Conservation (phyloP, 1,284 basidiomycete genomes). For the Stereum hirsutum region DNA sequence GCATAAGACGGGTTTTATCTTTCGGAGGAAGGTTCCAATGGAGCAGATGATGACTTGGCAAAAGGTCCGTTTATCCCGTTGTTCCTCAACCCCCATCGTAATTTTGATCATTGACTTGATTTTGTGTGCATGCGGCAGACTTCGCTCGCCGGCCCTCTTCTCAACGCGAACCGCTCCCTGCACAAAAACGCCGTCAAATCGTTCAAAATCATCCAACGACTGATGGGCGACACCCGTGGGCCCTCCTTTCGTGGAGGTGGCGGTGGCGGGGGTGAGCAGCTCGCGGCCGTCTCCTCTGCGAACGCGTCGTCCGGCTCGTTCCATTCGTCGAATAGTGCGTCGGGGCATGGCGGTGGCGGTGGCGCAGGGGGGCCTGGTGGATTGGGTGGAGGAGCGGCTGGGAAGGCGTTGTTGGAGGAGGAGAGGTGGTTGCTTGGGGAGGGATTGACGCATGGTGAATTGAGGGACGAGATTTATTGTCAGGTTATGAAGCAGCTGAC, state of each 20-base stretch:
- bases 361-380: too few relatives aligned
- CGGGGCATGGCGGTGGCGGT: too few relatives aligned
- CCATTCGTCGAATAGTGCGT: conserved; percentile 11
- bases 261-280: background rate
- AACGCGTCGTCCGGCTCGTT: conserved; percentile 52
- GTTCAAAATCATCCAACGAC: conserved; percentile 83
- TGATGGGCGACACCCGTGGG: conserved; percentile 75
- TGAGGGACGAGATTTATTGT: conserved; percentile 88
- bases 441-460: conserved; percentile 69
- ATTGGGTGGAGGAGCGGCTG: conserved; percentile 12
- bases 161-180: conserved; percentile 57
- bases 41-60: conserved; percentile 87
- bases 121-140: conserved; percentile 22
- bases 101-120: conserved; percentile 7
- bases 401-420: conserved; percentile 73
- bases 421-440: conserved; percentile 79
- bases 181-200: conserved; percentile 72
- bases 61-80: conserved; percentile 35
- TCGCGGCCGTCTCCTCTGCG: conserved; percentile 22
- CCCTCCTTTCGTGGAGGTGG: conserved; percentile 25
- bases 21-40: conserved; percentile 71
- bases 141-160: conserved; percentile 64
- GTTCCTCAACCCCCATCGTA: background rate
- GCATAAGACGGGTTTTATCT: conserved; percentile 77
- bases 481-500: conserved; percentile 88